Conservation (phyloP, 2,329 filamentous ascomycete genomes). For the Penicillium sclerotigenum region DNA sequence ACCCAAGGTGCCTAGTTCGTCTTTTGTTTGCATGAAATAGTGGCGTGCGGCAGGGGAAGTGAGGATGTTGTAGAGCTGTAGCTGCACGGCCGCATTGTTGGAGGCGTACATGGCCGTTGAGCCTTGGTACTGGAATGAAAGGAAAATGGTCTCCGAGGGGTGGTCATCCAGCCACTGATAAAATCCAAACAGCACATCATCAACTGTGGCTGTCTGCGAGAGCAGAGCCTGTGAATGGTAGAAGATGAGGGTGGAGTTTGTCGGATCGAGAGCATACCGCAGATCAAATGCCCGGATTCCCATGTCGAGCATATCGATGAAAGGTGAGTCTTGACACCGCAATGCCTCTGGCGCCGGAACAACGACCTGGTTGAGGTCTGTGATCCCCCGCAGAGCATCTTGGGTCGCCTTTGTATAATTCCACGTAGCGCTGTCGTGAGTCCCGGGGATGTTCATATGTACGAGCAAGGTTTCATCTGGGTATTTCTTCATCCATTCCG, state of each 20-base stretch:
- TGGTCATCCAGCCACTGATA: constrained; percentile 51
- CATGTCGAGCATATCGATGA: constrained; percentile 43
- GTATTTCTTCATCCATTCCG: constrained; percentile 49
- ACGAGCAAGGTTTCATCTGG: constrained; percentile 44
- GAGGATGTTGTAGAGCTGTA: constrained; percentile 38
- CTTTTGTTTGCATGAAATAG: constrained; percentile 42
- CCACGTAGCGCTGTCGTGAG: constrained; percentile 52
- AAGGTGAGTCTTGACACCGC: constrained; percentile 43
- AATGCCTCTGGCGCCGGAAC: constrained; percentile 33
- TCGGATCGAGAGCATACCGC: constrained; percentile 49
- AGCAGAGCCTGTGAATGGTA: constrained; percentile 49
- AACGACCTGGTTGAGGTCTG: constrained; percentile 38
- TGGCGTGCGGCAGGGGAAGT: constrained; percentile 38
- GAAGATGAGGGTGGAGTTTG: constrained; percentile 47
- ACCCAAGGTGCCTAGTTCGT: constrained; percentile 37
- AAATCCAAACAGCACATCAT: constrained; percentile 48
- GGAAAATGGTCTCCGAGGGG: constrained; percentile 45
- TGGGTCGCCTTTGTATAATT: constrained; percentile 49
- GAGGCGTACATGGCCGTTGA: constrained; percentile 19
- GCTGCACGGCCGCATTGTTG: constrained; percentile 40
- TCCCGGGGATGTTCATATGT: constrained; percentile 52
- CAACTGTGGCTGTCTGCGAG: constrained; percentile 44
- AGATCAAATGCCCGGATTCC: constrained; percentile 53
- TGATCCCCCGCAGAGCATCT: constrained; percentile 39
- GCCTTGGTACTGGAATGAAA: constrained; percentile 50